Evolutionary conservation across 2,329 filamentous ascomycete genomes (phyloP).

Genomic region (Calonectria leucothoes): DNA sequence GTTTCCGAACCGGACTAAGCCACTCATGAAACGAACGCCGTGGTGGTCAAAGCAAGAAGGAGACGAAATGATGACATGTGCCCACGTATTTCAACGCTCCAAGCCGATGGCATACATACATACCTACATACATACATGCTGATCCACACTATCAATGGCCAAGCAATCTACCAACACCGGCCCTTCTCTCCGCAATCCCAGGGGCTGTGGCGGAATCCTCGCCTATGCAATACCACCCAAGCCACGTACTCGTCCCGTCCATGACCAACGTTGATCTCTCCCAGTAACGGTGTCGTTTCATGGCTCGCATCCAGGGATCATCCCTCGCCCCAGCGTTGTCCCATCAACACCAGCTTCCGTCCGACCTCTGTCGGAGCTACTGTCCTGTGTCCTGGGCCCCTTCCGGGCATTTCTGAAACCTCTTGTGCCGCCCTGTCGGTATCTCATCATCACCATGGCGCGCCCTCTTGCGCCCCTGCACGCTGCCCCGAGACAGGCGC

Average conservation of each 20-base stretch:
- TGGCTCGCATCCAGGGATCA: constrained; percentile 5
- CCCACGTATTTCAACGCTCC: neutral
- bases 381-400: neutral
- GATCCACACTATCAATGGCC: neutral
- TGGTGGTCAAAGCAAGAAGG: neutral
- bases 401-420: neutral
- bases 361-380: neutral
- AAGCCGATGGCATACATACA: neutral
- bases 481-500: neutral
- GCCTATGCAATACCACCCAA: constrained; percentile 3
- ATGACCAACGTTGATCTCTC: constrained; percentile 1
- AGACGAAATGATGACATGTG: neutral
- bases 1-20: neutral
- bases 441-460: neutral
- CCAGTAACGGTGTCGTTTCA: constrained; percentile 6
- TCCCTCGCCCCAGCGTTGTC: constrained; percentile 17
- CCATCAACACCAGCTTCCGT: constrained; percentile 7
- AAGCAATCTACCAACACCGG: neutral
- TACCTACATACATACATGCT: neutral
- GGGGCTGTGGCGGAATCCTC: constrained; percentile 15
- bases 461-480: neutral
- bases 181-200: neutral
- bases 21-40: neutral
- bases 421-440: neutral
- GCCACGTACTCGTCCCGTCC: constrained; percentile 1